phyloP scores from a whole-genome alignment of 2,329 filamentous ascomycete genomes.

The Sporothrix humicola region DNA sequence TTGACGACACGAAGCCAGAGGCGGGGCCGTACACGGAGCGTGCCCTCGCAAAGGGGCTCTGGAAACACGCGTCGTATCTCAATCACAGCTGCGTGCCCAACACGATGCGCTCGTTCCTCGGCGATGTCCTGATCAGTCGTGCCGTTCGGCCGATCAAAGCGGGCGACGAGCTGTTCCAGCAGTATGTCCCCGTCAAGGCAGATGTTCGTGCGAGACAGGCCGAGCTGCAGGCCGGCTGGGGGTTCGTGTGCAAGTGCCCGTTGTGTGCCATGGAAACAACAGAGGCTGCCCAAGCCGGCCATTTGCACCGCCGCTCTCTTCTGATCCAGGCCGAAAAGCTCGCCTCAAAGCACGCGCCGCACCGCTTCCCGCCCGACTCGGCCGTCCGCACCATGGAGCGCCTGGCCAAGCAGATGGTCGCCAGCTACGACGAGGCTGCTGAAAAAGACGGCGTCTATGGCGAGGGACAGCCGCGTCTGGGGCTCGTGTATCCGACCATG shows the following conservation, averaged over 20 bases:
- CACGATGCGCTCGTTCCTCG: conserved; percentile 43
- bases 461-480: conserved; percentile 43
- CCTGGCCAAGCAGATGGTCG: conserved; percentile 44
- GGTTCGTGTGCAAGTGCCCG: conserved; percentile 49
- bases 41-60: conserved; percentile 42
- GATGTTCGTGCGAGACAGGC: conserved; percentile 40
- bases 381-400: conserved; percentile 44
- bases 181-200: conserved; percentile 48
- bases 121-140: conserved; percentile 44
- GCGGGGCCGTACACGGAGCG: conserved; percentile 11
- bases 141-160: conserved; percentile 48
- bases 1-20: conserved; percentile 42
- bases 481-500: conserved; percentile 47
- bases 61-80: conserved; percentile 42
- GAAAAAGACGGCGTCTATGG: conserved; percentile 42
- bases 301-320: conserved; percentile 34
- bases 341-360: conserved; percentile 35
- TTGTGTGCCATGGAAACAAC: conserved; percentile 44
- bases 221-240: conserved; percentile 46
- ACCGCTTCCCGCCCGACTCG: conserved; percentile 42
- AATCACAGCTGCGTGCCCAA: conserved; percentile 46
- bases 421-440: conserved; percentile 42
- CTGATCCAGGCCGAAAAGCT: conserved; percentile 38
- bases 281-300: conserved; percentile 33
- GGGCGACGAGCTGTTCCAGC: conserved; percentile 49